These are phyloP conservation scores for Millerozyma acaciae DNA, from an alignment of 805 yeast species.

Conservation along the genomic window DNA sequence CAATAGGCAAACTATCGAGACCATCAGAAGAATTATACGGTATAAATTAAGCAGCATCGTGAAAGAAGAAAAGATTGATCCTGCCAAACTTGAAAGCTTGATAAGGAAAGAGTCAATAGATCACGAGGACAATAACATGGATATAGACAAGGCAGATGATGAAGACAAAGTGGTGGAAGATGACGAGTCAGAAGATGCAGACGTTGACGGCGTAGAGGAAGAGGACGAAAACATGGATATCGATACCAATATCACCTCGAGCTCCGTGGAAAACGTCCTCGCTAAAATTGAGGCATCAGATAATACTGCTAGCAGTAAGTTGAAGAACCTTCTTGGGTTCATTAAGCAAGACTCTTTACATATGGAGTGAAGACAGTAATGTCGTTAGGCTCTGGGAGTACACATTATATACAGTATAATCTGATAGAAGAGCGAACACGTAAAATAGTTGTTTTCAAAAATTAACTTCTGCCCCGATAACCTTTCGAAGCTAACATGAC, in stretches of 20 bases:
- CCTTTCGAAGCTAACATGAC: constrained; percentile 45
- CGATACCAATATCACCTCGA: constrained; percentile 11
- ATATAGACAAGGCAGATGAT: constrained; percentile 23
- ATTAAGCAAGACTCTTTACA: constrained; percentile 30
- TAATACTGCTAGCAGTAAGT: constrained; percentile 29
- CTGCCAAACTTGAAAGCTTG: constrained; percentile 41
- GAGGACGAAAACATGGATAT: constrained; percentile 13
- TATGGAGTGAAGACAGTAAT: neutral
- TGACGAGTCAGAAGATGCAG: constrained; percentile 21
- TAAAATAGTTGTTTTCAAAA: too few relatives aligned
- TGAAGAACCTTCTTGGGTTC: constrained; percentile 31
- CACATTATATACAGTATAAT: too few relatives aligned
- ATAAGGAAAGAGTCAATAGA: constrained; percentile 32
- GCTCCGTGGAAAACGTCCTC: constrained; percentile 23
- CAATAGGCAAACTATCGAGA: constrained; percentile 54
- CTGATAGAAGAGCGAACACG: too few relatives aligned
- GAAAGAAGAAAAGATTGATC: constrained; percentile 46
- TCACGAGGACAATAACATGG: constrained; percentile 13
- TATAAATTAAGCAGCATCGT: constrained; percentile 65
- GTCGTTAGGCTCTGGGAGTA: too few relatives aligned
- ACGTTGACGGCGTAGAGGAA: constrained; percentile 20
- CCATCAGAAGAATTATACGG: constrained; percentile 64
- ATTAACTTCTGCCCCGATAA: too few relatives aligned
- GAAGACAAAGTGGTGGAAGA: constrained; percentile 18
- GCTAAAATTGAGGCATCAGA: constrained; percentile 34